Base-by-base conservation (phyloP, 2,329 filamentous ascomycete species). In the Aspergillus versicolor region DNA sequence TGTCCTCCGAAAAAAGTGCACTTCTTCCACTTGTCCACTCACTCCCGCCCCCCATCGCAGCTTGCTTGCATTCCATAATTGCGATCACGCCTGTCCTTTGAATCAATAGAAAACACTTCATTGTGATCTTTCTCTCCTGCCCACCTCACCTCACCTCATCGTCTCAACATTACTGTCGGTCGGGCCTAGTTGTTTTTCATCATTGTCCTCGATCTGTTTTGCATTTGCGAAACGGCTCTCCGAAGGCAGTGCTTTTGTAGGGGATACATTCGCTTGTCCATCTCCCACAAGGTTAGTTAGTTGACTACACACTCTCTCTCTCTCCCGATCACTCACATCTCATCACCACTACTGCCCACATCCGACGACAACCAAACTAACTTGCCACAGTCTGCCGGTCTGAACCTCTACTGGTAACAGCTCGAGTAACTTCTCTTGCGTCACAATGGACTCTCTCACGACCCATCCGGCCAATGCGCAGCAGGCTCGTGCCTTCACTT, bases 201-300 rank as follows among this genome's bases (percentile, higher is more conserved):
- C 34, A 21, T 48, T 43, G 51, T 9, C 50, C 19, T 37, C n/a
- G 6, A n/a, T 30, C 34, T 53, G 51, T 53, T 47, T 53, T 15
- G 30, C 30, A 24, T 24, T 24, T 41, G 32, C 51, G 42, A 53
- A 53, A 53, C 51, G 37, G 34, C 43, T 44, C 45, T 55, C 38
- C 38, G 59, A 60, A 57, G 57, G 63, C 61, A 69, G 63, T 63
- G 57, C 61, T 63, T 59, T 63, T 67, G 65, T 71, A 68, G 91
- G 91, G 90, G 92, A 96, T 89, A 92, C 92, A 96, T 96, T 96
- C 78, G 88, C 76, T 96, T 96, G 92, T 96, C 91, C 81, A 90
- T 96, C 92, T 96, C 91, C 89, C 85, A 78, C 84, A 84, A 75
- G 82, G 80, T 82, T 82, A 75, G 78, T 60, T 82, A 75, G 78